phyloP scores from a whole-genome alignment of 495 filamentous ascomycete species.

The Penicillium subrubescens region DNA sequence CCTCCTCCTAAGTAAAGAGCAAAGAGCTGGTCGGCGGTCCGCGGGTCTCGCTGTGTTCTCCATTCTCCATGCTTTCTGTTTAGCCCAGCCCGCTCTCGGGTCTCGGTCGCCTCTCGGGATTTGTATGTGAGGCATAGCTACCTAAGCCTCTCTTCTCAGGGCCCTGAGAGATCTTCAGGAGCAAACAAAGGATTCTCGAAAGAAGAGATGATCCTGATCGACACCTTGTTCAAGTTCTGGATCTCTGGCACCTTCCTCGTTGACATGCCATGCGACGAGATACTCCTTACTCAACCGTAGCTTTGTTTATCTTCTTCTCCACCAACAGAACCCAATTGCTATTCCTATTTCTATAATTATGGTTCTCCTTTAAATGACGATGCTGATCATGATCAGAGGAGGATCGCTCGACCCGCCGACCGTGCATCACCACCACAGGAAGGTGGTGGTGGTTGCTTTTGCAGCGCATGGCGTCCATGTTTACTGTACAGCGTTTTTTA shows the following conservation, averaged over 20 bases:
- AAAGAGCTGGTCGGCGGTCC: slow-evolving; percentile 1
- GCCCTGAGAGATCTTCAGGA: slow-evolving; percentile 17
- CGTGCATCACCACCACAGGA: slow-evolving; percentile 2
- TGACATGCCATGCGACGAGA: neutral
- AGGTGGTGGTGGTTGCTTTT: neutral
- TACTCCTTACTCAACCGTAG: neutral
- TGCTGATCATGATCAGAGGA: slow-evolving; percentile 2
- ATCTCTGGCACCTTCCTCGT: slow-evolving; percentile 6
- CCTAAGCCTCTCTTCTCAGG: too few species aligned
- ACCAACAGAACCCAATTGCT: neutral
- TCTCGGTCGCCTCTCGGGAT: slow-evolving; percentile 3
- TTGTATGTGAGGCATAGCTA: too few species aligned
- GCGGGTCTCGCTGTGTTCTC: neutral
- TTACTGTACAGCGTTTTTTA: neutral
- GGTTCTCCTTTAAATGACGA: neutral
- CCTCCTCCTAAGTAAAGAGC: neutral
- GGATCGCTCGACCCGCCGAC: neutral
- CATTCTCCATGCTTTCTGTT: slow-evolving; percentile 6
- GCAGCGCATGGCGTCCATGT: neutral
- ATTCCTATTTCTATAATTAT: neutral
- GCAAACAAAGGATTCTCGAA: slow-evolving; percentile 8
- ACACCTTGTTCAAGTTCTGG: neutral
- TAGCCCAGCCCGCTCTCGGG: neutral
- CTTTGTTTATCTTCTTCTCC: neutral
- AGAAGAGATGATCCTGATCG: neutral